Base-by-base conservation (phyloP, 2,329 filamentous ascomycete genomes). In the Botrytis galanthina region DNA sequence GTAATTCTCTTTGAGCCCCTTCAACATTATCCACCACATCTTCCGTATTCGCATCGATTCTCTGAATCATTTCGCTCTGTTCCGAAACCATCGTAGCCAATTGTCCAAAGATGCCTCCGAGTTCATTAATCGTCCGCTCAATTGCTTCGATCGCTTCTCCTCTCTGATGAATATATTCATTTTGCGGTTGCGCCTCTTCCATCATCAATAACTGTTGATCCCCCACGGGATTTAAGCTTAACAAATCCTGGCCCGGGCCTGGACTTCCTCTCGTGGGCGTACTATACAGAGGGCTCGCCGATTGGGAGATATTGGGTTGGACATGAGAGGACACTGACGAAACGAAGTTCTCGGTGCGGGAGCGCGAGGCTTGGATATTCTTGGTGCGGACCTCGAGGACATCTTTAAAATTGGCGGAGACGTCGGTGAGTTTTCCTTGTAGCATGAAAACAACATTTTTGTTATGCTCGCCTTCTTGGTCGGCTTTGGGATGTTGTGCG, bases 11-110 rank as follows among this genome's bases (percentile, higher is more conserved):
- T 82, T 99, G 96, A 9, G 96, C 96, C 29, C 96, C 96, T 80
- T 97, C 90, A n/a, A 99, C 95, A 79, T 99, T 99, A 80, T 98
- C 95, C 72, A 99, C 95, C 9, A 99, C 94, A 79, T 98, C 95
- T 80, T 99, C 96, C 1, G 95, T 98, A 82, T 98, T 98, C 77
- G 95, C 95, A 80, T 98, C 95, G 80, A 98, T 98, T 68, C 95
- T 88, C 83, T 98, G 94, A 77, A 99, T 97, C 92, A 97, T 97
- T 83, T 98, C 96, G 75, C 93, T 94, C 84, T 99, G 96, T 82
- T 99, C 95, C 72, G 92, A 94, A 44, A 99, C 96, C 96, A 99
- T 98, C 77, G 93, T 91, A 51, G 96, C 95, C 68, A 99, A 85
- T 83, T 99, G 95, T 14, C 94, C 93, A 81, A 98, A 98, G 75